Base-by-base conservation (phyloP, 2,329 filamentous ascomycete species). In the Colletotrichum destructivum region DNA sequence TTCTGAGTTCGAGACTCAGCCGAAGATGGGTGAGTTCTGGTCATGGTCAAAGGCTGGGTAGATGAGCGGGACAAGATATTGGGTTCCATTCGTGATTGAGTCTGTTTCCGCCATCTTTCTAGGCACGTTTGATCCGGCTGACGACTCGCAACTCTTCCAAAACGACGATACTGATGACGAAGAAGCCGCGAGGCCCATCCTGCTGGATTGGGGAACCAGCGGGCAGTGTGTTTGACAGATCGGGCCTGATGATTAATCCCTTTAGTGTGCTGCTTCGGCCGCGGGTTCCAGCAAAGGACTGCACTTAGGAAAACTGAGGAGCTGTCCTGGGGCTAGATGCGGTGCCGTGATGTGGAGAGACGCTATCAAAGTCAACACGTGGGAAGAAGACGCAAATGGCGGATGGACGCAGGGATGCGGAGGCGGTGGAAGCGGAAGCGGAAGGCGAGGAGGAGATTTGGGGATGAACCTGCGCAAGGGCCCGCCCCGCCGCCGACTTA, bases 301-400 rank as follows among this genome's bases (percentile, higher is more conserved):
- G 40, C 38, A 15, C n/a, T 44, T 21, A 9, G 23, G 44, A 44
- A 46, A 21, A 26, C 3, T 38, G 44, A n/a, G 44, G 6, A 49
- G 44, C 21, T n/a, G 26, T 18, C 38, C 9, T 21, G 47, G 15
- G 35, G 46, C 16, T 46, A 52, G 31, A 5, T n/a, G 46, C 46
- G 21, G 31, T 8, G 31, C 31, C 31, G 9, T 42, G 60, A 56
- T 66, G 68, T 44, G 35, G 68, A 68, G 69, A 38, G 15, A 38
- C 42, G 51, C 51, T 44, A 31, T 35, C 62, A 49, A 38, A 26
- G 26, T 21, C 65, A 49, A 57, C 69, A 71, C 64, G 69, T 69
- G 69, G 69, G 7, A 47, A 23, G 46, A 15, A 38, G 38, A 35
- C 15, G 18, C 35, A 42, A 26, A 52, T 23, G 18, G 16, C 16